Evolutionary conservation across 129 eudicot species (phyloP).

Genomic region (Oenanthe sinensis): DNA sequence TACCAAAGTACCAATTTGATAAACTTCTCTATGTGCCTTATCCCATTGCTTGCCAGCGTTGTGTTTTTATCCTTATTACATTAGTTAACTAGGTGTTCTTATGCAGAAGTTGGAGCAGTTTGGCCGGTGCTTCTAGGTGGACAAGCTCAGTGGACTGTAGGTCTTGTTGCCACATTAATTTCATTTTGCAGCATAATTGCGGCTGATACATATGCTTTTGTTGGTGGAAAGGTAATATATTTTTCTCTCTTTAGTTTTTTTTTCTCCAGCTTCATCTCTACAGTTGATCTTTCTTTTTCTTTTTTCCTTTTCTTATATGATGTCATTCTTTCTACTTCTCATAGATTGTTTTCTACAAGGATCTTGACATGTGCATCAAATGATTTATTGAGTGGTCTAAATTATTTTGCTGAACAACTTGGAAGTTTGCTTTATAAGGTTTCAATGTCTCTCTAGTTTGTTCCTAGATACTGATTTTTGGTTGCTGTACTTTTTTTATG

Average conservation of each 20-base stretch:
- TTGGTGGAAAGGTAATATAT: slow-evolving; percentile 77
- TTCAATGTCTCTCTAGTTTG: neutral
- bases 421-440: neutral
- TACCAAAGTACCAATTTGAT: neutral
- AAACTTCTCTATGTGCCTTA: neutral
- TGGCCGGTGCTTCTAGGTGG: slow-evolving; percentile 97
- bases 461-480: neutral
- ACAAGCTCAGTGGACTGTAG: slow-evolving; percentile 93
- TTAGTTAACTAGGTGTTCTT: slow-evolving; percentile 9
- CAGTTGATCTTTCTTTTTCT: neutral
- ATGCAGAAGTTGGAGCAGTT: slow-evolving; percentile 63
- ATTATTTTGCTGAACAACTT: neutral
- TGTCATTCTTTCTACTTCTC: neutral
- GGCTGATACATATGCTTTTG: slow-evolving; percentile 93
- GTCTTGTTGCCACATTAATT: slow-evolving; percentile 89
- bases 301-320: neutral
- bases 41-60: neutral
- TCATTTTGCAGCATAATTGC: slow-evolving; percentile 91
- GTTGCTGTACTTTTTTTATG: no score
- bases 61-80: neutral
- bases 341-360: neutral
- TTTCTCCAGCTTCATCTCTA: neutral
- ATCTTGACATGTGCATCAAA: neutral
- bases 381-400: neutral
- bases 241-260: neutral